Evolutionary conservation across 179 eudicot genomes (phyloP).

Genomic region (Actinidia polygama): DNA sequence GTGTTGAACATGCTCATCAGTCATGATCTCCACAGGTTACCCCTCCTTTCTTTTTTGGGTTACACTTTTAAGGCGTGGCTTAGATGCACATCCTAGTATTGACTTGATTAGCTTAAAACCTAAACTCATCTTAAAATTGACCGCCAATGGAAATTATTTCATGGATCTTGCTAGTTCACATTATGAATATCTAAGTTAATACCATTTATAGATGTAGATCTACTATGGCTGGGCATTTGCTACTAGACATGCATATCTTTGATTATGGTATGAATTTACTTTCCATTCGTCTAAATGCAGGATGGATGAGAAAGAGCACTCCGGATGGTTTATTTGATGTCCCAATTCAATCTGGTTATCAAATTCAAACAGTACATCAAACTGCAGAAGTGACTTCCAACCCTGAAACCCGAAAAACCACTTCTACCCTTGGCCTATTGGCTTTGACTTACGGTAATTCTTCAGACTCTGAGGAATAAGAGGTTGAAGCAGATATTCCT

Average conservation of each 20-base stretch:
- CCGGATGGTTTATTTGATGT: slow-evolving; percentile 47
- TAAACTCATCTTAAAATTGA: not conserved
- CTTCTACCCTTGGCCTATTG: slow-evolving; percentile 85
- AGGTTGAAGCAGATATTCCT: slow-evolving; percentile 36
- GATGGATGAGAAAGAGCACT: slow-evolving; percentile 41
- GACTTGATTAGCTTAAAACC: not conserved
- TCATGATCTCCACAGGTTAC: not conserved
- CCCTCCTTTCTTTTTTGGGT: not conserved
- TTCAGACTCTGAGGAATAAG: slow-evolving; percentile 83
- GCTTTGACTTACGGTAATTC: slow-evolving; percentile 86
- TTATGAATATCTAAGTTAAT: not conserved
- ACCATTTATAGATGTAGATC: too few relatives aligned
- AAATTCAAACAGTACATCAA: slow-evolving; percentile 27
- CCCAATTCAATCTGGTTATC: slow-evolving; percentile 46
- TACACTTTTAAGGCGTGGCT: not conserved
- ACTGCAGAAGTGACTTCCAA: slow-evolving; percentile 28
- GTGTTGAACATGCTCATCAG: slow-evolving; percentile 2
- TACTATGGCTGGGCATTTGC: too few relatives aligned
- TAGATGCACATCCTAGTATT: not conserved
- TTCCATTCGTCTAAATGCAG: slow-evolving; percentile 30
- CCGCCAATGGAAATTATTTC: not conserved
- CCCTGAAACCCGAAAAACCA: slow-evolving; percentile 34
- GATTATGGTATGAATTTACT: slow-evolving; percentile 10
- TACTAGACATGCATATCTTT: not conserved
- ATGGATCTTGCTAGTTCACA: not conserved